Evolutionary conservation across 139 green algal genomes (phyloP), one percentile per base, ranked within the genome.

Genomic region (Chlamydomonas incerta): DNA sequence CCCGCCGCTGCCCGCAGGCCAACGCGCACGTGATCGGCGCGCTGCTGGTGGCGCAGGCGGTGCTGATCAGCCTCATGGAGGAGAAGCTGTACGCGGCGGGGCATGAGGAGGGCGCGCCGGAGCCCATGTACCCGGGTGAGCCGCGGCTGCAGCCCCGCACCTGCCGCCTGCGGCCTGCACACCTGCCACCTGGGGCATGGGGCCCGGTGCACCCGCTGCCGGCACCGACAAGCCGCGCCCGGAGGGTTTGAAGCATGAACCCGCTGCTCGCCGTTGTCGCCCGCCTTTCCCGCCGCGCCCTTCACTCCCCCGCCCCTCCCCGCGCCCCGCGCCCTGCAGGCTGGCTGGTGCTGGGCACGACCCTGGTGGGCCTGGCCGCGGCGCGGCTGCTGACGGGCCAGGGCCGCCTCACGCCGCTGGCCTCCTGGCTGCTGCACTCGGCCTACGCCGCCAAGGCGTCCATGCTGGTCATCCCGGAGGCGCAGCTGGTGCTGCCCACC

Each of bases 381-480:
- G 91, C 87, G 24, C 88, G 82, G 23, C 71, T 80, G 10, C 81
- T 96, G 18, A 41, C 81, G 0, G 63, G 58, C 20, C 62, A 68
- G 24, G 84, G 85, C 62, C 66, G 74, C 57, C 55, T 92, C 34
- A 72, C 70, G 75, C 41, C 86, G 58, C 15, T 85, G 52, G 80
- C 77, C 31, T 57, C 50, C 31, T 94, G 81, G 84, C 79, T 87
- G 34, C 87, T 96, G 71, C 85, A 95, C 71, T 96, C 91, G 57
- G 50, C 97, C 21, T 98, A 98, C 87, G 50, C 68, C 20, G 91
- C 94, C 50, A 99, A 99, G 90, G 89, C 97, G 1, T 52, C 92
- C 26, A 96, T 99, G 95, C 90, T 99, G 57, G 28, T 97, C 60
- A 76, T 99, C 62, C 96, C 96, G 1, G 92, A 98, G 80, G 90